Conservation (phyloP, 2,329 filamentous ascomycete species). For the Arachnomyces sp. region DNA sequence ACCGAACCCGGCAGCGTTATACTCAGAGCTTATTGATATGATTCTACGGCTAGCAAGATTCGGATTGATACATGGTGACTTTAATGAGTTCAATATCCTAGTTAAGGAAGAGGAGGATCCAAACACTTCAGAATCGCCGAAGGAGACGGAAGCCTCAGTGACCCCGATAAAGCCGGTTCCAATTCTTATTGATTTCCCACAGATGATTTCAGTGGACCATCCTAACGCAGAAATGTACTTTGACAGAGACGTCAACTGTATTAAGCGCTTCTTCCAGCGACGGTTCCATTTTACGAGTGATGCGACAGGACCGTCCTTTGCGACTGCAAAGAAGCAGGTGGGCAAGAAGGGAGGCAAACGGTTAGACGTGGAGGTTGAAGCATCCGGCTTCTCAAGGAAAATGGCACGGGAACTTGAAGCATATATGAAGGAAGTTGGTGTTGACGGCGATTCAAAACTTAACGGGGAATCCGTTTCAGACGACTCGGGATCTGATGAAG, state of each 20-base stretch:
- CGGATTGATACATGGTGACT: conserved; percentile 93
- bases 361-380: conserved; percentile 81
- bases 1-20: conserved; percentile 75
- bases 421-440: conserved; percentile 70
- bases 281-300: conserved; percentile 82
- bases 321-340: conserved; percentile 69
- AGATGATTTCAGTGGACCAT: conserved; percentile 96
- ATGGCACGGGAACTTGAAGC: conserved; percentile 90
- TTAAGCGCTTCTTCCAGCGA: conserved; percentile 87
- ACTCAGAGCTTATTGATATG: conserved; percentile 81
- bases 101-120: conserved; percentile 62
- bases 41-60: conserved; percentile 76
- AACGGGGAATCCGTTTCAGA: conserved; percentile 28
- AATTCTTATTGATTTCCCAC: conserved; percentile 92
- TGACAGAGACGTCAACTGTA: conserved; percentile 87
- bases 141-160: conserved; percentile 21
- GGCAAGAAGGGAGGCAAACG: conserved; percentile 59
- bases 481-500: conserved; percentile 27
- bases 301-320: conserved; percentile 75
- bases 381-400: conserved; percentile 92
- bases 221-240: conserved; percentile 95
- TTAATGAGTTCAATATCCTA: conserved; percentile 98
- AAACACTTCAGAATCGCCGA: conserved; percentile 24
- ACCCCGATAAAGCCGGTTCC: conserved; percentile 56
- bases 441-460: conserved; percentile 45